A percentile compares a stretch with the other conserved stretches of the same genome.
Conservation (phyloP, 305 asterid genomes). For the Solanum hybrid region DNA sequence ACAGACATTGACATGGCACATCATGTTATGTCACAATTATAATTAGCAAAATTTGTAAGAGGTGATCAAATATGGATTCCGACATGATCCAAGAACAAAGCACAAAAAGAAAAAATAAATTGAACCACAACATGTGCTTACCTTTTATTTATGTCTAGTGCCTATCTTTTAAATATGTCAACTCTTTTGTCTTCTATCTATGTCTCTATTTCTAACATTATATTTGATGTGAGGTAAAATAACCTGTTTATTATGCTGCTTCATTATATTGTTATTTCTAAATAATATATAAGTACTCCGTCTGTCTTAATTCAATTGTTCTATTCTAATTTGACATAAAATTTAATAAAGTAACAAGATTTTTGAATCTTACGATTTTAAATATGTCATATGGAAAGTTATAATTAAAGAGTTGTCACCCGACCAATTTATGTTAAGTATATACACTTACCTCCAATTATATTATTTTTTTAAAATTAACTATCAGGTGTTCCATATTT, state of each 20-base stretch:
- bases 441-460: neutral
- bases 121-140: slow-evolving; percentile 6
- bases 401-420: no score
- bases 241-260: neutral
- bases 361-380: no score
- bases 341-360: neutral
- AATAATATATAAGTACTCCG: neutral
- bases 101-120: neutral
- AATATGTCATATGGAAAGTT: no score
- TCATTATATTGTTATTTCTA: neutral
- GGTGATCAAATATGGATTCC: neutral
- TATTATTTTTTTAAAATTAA: neutral
- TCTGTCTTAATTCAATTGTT: no score
- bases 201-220: neutral
- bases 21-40: neutral
- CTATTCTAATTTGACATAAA: no score
- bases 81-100: neutral
- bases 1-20: neutral
- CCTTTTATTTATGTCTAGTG: neutral
- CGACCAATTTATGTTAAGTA: neutral
- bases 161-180: neutral
- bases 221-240: neutral
- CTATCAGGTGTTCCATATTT: neutral
- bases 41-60: neutral
- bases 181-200: neutral